Evolutionary conservation across 768 basidiomycete species (phyloP), one percentile per base, ranked within the genome.

Genomic region (Boletus pseudopeckii): DNA sequence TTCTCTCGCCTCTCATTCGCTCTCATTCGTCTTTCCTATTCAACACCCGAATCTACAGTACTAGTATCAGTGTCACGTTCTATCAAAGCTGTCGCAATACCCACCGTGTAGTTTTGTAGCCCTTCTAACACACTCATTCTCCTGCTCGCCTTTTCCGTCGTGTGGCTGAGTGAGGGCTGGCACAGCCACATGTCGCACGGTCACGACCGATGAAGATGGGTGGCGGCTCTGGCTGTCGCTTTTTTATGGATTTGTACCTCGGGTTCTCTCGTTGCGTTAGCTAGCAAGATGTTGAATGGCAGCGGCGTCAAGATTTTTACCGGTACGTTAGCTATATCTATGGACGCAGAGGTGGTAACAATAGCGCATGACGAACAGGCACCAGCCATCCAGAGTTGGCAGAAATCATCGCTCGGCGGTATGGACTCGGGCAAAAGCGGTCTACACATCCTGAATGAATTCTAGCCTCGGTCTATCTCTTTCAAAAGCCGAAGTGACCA

Each of bases 361-460:
- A 39, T 28, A 4, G 26, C n/a, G 26, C 22, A 50, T 26, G 48
- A 43, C 13, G 34, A 48, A 53, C 56, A 96, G 94, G 94, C 57
- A 95, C 92, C 34, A 93, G 91, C 74, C 96, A 98, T 73, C 92
- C 94, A 50, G 90, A 93, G 73, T 81, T 98, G 60, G 95, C 95
- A 34, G 88, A 95, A 71, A 87, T 92, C 64, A 92, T 98, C 68
- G 90, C 93, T 59, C 80, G 86, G 76, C 86, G 94, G 94, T 95
- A 79, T 39, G 57, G 43, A 38, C 43, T 42, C 34, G 51, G 53
- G 28, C 50, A 54, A 40, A 26, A 54, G 52, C 46, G 45, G 52
- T 55, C 53, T 48, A 49, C 46, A 54, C 50, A 63, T 60, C 54
- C 61, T 64, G 70, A 71, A 56, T 39, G 52, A 47, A 52, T 54